phyloP scores from a whole-genome alignment of 1,284 basidiomycete species.

The Hemileia vastatrix region DNA sequence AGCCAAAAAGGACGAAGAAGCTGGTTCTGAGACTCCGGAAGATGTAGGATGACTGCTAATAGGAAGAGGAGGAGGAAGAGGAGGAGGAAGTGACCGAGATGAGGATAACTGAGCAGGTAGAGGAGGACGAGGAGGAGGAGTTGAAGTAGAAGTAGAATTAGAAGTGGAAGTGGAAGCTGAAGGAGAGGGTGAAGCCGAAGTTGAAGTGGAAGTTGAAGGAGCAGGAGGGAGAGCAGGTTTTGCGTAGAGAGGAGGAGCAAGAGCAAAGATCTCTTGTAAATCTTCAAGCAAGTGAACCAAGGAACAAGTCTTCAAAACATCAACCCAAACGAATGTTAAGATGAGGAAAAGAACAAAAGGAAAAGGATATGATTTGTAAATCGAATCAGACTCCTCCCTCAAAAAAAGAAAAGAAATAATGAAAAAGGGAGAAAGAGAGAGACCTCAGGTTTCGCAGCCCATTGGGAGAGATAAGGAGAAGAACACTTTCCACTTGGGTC shows the following conservation, averaged over 20 bases:
- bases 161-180: slow-evolving; percentile 33
- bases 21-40: neutral
- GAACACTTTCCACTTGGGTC: slow-evolving; percentile 71
- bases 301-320: slow-evolving; percentile 55
- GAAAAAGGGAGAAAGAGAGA: slow-evolving; percentile 32
- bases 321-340: neutral
- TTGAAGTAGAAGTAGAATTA: slow-evolving; percentile 36
- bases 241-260: slow-evolving; percentile 79
- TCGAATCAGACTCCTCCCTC: neutral
- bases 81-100: neutral
- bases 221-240: slow-evolving; percentile 51
- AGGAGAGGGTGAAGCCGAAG: slow-evolving; percentile 13
- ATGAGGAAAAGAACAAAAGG: too few species aligned
- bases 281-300: slow-evolving; percentile 58
- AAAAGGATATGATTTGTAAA: too few species aligned
- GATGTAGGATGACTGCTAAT: slow-evolving; percentile 18
- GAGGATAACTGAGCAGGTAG: slow-evolving; percentile 29
- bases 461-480: slow-evolving; percentile 61
- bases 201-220: slow-evolving; percentile 20
- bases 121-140: slow-evolving; percentile 50
- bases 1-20: neutral
- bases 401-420: neutral
- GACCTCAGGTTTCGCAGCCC: slow-evolving; percentile 78
- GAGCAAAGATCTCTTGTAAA: slow-evolving; percentile 70
- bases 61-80: slow-evolving; percentile 29